Evolutionary conservation across 371 early-diverging fungal species (phyloP).

Genomic region (Haplosporangium sp.): DNA sequence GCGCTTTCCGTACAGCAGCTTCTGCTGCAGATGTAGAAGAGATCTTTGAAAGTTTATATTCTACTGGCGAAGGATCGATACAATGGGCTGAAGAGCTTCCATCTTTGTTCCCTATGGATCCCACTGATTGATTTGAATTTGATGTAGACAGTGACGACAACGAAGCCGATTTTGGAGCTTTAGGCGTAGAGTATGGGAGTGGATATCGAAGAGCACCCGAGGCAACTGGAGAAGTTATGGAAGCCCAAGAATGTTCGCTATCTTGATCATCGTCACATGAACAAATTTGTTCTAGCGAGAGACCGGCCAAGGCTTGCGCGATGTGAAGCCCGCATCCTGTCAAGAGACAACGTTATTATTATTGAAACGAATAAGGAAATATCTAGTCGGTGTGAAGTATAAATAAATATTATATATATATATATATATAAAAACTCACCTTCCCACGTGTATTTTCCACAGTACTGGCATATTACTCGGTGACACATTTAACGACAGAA

Average conservation of each 20-base stretch:
- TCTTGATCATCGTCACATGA: constrained; percentile 41
- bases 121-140: neutral
- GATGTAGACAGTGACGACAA: neutral
- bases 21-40: constrained; percentile 28
- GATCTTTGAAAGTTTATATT: constrained; percentile 44
- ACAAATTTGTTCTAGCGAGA: constrained; percentile 43
- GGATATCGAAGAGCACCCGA: constrained; percentile 18
- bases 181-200: constrained; percentile 7
- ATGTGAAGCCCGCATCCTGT: constrained; percentile 51
- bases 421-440: constrained; percentile 21
- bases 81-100: neutral
- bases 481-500: constrained; percentile 30
- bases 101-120: neutral
- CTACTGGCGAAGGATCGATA: constrained; percentile 4
- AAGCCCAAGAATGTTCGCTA: constrained; percentile 34
- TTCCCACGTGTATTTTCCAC: constrained; percentile 53
- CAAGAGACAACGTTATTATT: neutral
- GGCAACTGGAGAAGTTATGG: constrained; percentile 3
- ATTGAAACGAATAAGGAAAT: no score
- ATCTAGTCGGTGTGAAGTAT: no score
- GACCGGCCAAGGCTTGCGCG: constrained; percentile 38
- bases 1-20: constrained; percentile 28
- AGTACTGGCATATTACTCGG: constrained; percentile 38
- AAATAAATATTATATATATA: neutral
- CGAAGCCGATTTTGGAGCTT: neutral